Conservation (phyloP, 257 asterid species). For the Solanum rostratum region DNA sequence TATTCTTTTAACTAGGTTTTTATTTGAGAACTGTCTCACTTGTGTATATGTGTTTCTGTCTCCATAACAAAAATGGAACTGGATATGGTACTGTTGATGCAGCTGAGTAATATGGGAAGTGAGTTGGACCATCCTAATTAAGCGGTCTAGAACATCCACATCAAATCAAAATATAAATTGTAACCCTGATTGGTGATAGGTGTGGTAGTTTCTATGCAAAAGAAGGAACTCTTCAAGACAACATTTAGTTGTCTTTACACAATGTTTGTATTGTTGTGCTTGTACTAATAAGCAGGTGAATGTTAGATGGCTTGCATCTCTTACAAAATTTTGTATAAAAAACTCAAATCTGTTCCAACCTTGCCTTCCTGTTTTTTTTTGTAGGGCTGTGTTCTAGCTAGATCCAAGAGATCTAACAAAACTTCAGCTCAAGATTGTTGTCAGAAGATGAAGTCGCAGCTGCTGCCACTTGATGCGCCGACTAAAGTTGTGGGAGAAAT, state of each 20-base stretch:
- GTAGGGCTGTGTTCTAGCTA: slow-evolving; percentile 28
- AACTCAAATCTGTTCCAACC: neutral
- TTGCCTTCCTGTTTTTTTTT: neutral
- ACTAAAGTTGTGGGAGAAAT: slow-evolving; percentile 14
- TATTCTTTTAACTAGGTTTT: neutral
- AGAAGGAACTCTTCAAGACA: neutral
- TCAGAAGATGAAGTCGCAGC: slow-evolving; percentile 18
- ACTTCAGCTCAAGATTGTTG: slow-evolving; percentile 26
- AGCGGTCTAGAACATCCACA: neutral
- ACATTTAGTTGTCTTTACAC: neutral
- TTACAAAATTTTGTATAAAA: neutral
- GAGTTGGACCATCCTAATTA: neutral
- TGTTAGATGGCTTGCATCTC: neutral
- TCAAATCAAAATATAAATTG: neutral
- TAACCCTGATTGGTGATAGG: neutral
- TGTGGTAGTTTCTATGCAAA: neutral
- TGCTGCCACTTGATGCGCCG: slow-evolving; percentile 18
- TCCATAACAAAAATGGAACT: neutral
- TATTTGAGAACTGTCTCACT: neutral
- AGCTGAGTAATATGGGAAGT: neutral
- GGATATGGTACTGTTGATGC: neutral
- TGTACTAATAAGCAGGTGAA: neutral
- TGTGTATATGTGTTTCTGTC: neutral
- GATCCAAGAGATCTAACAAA: slow-evolving; percentile 14
- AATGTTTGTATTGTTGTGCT: neutral